Evolutionary conservation across 1,284 basidiomycete genomes (phyloP), one percentile per base, ranked within the genome.

Genomic region (Austroboletus novae-zelandiae): DNA sequence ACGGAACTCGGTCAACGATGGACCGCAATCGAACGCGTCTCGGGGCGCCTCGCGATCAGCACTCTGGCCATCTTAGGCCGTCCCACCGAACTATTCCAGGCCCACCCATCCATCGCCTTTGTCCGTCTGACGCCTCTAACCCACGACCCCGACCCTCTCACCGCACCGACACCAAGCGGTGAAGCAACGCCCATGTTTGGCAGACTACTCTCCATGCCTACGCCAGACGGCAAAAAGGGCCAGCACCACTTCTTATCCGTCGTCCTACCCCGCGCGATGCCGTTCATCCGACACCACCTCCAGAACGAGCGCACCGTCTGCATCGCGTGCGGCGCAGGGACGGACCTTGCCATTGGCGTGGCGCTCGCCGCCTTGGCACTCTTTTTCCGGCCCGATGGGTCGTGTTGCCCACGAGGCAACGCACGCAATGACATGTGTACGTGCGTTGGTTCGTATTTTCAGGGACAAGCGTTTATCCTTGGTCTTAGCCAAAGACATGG

Each of bases 271-370:
- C 64, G 57, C 14, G 64, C 78, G 1, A 69, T 77, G n/a, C 57
- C 62, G 1, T 88, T 82, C 61, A 74, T 83, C 34, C 54, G 58
- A 6, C 40, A 53, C 2, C 68, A 76, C 11, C 69, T 89, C 4
- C 43, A 55, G 11, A 47, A 55, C 7, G 72, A 70, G 0, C 59
- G 58, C 20, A 57, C 56, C 4, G 59, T 88, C 4, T 81, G 79
- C 56, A 69, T 87, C 10, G 75, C 75, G 18, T 83, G 83, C 56
- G 73, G 75, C 32, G 73, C 73, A 0, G 84, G 84, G 8, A 78
- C 76, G 23, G 85, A 90, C 57, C 57, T 73, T 0, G 78, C 80
- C 50, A 75, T 86, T n/a, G 87, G 87, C 1, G 72, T 89, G 5
- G 79, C 74, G 0, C 60, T 88, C 4, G 77, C 73, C 14, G 76